Percentiles rank a stretch among this genome's conserved stretches.
phyloP scores from a whole-genome alignment of 2,329 filamentous ascomycete species.

The Alternaria angustiovoidea region DNA sequence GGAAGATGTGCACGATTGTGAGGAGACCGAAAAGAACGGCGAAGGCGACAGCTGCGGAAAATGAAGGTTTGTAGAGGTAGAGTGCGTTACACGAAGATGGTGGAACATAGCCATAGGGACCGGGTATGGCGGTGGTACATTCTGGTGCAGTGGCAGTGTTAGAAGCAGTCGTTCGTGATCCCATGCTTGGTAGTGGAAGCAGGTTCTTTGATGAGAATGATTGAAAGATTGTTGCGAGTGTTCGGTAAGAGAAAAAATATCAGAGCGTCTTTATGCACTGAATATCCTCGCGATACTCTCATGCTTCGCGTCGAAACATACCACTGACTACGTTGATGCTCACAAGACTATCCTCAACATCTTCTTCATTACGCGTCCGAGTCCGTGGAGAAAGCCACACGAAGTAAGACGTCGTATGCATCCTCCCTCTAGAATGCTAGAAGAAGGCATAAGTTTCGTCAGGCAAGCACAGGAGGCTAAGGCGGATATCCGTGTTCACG shows the following conservation, averaged over 20 bases:
- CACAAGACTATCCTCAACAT: fast-evolving
- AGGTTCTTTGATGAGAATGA: too few species aligned
- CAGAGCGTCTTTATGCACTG: fast-evolving
- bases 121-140: background rate
- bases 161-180: background rate
- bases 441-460: background rate
- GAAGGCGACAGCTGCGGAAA: background rate
- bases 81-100: background rate
- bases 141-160: too few species aligned
- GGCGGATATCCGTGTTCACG: background rate
- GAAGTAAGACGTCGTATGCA: background rate
- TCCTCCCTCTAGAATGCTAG: background rate
- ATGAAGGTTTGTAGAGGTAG: background rate
- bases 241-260: fast-evolving
- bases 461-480: background rate
- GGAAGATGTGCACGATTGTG: background rate
- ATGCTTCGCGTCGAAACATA: background rate
- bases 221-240: background rate
- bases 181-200: background rate
- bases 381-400: background rate
- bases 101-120: background rate
- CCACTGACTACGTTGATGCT: fast-evolving
- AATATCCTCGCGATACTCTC: fast-evolving
- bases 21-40: background rate
- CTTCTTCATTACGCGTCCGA: background rate